Base-by-base conservation (phyloP, 2,329 filamentous ascomycete genomes). In the Xylaria sp. region DNA sequence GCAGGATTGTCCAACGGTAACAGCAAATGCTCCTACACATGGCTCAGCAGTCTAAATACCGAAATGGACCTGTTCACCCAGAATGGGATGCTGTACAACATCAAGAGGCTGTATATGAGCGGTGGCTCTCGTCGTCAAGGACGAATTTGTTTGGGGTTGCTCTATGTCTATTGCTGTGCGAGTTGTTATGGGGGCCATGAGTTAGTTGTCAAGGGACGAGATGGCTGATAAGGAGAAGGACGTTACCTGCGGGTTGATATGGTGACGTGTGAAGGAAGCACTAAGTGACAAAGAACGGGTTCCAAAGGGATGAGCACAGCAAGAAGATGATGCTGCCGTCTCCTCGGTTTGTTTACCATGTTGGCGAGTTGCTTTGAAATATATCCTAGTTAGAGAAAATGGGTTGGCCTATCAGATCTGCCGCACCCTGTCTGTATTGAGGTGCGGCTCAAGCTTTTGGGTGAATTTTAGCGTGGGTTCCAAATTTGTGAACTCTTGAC, bases 381-480 rank as follows among this genome's bases (percentile, higher is more conserved):
- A 65, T 61, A 17, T 54, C 69, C 66, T 31, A 31, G 9, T 70
- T 69, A 69, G 64, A 64, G 58, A 69, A 64, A 70, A 67, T 63
- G 55, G 62, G 52, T 60, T 63, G 70, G 67, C 72, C 72, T 74
- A 74, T 74, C 73, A 74, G 60, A 71, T 70, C 67, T 65, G 64
- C 52, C 63, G 52, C 53, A 67, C 57, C 65, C 55, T 70, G 62
- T 65, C 65, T 65, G 70, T 66, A 64, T 69, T 69, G 66, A 68
- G 67, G 63, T 72, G 73, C 72, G 72, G 72, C 72, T 73, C 72
- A 70, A 72, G 67, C 66, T 65, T 64, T 47, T 69, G 67, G 66
- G 67, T 70, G 66, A 70, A 64, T 71, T 74, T 74, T 74, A 74
- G 73, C 72, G 73, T 73, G 73, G 66, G 66, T 71, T 63, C 71